Base-by-base conservation (phyloP, 2,329 filamentous ascomycete species). In the Aureobasidium sp. region DNA sequence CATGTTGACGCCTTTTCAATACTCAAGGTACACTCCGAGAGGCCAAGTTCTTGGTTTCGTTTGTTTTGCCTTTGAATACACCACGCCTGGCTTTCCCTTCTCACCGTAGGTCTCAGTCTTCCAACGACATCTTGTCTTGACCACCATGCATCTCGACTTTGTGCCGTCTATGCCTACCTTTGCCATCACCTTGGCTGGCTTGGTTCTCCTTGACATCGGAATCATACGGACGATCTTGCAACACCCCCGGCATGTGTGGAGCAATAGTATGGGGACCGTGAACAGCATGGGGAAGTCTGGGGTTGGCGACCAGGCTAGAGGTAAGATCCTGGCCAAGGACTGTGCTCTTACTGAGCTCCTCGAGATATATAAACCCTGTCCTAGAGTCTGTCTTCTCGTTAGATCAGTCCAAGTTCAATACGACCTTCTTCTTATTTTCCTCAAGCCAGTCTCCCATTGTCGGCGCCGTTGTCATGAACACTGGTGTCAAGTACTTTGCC, bases 401-500 rank as follows among this genome's bases (percentile, higher is more conserved):
- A 5, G 16, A 32, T 21, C 41, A 48, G 54, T 48, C 5, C 32
- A 32, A 58, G 13, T 41, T 34, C 36, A 41, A 32, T 36, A n/a
- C 32, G 21, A 42, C 9, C 9, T 50, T 30, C 13, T 27, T 34
- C 13, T 29, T 36, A 34, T 59, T 13, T 48, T 34, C 34, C 37
- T 30, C 21, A 16, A 29, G 11, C 2, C 11, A 36, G 3, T 39
- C 4, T 47, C 4, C 42, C 65, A 62, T 73, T 14, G 70, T 76
- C 36, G 71, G 67, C 32, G 69, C 69, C n/a, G 67, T 69, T 0
- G 75, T 71, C 0, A 62, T 74, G n/a, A 75, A 76, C 59, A 67
- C 69, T 0, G 71, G 71, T 4, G 74, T 70, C 8, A 64, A 66
- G 11, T 69, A 71, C 64, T 70, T 69, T 65, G 67, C 70, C 45